Evolutionary conservation across 768 basidiomycete genomes (phyloP), one percentile per base, ranked within the genome.

Genomic region (Xerocomellus amylosporus): DNA sequence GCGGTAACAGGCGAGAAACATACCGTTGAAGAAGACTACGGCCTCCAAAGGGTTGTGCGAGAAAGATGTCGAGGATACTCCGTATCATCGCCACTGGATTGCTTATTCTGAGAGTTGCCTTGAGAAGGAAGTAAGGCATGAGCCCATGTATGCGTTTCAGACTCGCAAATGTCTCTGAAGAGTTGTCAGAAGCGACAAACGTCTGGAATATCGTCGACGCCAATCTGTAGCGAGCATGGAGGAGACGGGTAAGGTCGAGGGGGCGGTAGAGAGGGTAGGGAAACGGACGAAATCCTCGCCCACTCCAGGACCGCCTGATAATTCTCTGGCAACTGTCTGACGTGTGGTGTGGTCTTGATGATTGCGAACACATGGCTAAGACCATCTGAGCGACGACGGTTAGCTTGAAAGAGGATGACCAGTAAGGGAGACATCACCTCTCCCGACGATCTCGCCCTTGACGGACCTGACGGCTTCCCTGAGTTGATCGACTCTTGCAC

Each of bases 111-210:
- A 99, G 73, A 13, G 93, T 88, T 8, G 92, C 82, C 70, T 93
- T 98, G 58, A 99, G 83, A 77, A 98, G 85, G 64, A 98, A 92
- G 70, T 99, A 99, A 6, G 97, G 97, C 92, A 98, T 97, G 48
- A 96, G 74, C 2, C 94, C 93, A 66, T 99, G 97, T 40, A 97
- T 82, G 45, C 95, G 82, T 75, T 98, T 98, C 55, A 99, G 73
- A 54, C 84, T 81, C 14, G 91, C 79, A 62, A 98, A 88, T 5
- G 87, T 88, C 61, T 96, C 90, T 6, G 93, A 94, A 6, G 93
- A 88, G 55, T 86, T 86, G 69, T 99, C 97, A 20, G 93, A 83
- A 0, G 97, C 97, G 30, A 97, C 84, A 63, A 93, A 95, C 36
- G 89, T 87, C 60, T 98, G 95, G 69, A 98, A 99, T 38, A 98